These are phyloP conservation scores for Penicillium subrubescens DNA, from an alignment of 495 filamentous ascomycete genomes.

Conservation along the genomic window DNA sequence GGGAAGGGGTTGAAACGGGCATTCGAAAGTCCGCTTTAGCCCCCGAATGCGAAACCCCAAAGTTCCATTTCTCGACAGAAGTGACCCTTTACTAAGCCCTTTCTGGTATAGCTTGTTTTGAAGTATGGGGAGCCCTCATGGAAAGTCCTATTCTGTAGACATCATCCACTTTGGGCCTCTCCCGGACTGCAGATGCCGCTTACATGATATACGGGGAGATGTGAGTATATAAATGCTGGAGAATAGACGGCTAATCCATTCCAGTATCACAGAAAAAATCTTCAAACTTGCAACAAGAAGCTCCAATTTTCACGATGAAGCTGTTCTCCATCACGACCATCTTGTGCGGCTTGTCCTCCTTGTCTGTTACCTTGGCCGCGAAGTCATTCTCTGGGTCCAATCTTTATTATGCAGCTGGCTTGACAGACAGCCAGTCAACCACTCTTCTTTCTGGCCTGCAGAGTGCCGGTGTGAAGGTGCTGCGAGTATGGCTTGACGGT, in stretches of 20 bases:
- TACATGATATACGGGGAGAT: background rate
- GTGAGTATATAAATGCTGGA: background rate
- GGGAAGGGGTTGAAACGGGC: background rate
- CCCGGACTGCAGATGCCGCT: background rate
- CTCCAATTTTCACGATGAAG: background rate
- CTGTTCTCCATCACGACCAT: background rate
- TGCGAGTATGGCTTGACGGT: conserved; percentile 3
- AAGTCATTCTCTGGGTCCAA: conserved; percentile 18
- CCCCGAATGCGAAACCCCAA: background rate
- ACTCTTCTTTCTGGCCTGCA: conserved; percentile 12
- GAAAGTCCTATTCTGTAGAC: background rate
- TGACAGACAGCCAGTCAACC: conserved; percentile 11
- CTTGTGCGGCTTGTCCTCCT: background rate
- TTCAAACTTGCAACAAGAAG: background rate
- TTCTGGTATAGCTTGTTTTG: background rate
- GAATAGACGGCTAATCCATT: background rate
- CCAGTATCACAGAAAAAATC: background rate
- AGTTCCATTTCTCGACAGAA: background rate
- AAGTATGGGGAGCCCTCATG: background rate
- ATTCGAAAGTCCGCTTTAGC: background rate
- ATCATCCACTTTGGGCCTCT: background rate
- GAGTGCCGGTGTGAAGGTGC: conserved; percentile 13
- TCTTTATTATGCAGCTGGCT: conserved; percentile 20
- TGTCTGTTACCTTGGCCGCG: conserved; percentile 17
- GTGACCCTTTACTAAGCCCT: background rate